Conservation (phyloP, 148 eudicot species). For the Silene uniflora region DNA sequence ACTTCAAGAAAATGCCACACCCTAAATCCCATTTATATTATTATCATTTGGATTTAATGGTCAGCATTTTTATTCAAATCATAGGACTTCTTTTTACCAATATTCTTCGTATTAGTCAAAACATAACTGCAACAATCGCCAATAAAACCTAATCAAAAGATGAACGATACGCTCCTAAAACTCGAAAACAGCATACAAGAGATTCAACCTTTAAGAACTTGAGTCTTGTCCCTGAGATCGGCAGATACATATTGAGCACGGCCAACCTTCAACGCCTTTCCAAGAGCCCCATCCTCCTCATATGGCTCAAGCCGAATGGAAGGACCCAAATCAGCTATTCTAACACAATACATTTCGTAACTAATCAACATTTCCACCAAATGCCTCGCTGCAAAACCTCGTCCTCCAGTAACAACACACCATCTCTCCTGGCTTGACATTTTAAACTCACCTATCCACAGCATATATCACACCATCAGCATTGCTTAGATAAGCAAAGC, state of each 20-base stretch:
- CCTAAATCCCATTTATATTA: not conserved
- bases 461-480: too few relatives aligned
- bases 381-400: too few relatives aligned
- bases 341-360: slow-evolving; percentile 58
- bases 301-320: slow-evolving; percentile 46
- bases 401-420: too few relatives aligned
- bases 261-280: slow-evolving; percentile 57
- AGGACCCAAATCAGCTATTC: slow-evolving; percentile 64
- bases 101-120: too few relatives aligned
- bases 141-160: not conserved
- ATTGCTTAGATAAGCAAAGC: not conserved
- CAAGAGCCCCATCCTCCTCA: slow-evolving; percentile 67
- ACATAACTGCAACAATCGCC: not conserved
- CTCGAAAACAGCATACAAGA: not conserved
- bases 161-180: not conserved
- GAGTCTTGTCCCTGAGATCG: too few relatives aligned
- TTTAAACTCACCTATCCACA: not conserved
- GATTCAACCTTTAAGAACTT: slow-evolving; percentile 57
- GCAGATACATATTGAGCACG: too few relatives aligned
- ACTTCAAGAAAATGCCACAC: not conserved
- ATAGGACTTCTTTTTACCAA: too few relatives aligned
- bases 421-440: too few relatives aligned
- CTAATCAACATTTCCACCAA: slow-evolving; percentile 78
- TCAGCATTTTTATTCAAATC: too few relatives aligned
- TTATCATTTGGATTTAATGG: too few relatives aligned